phyloP scores from a whole-genome alignment of 441 rosid genomes.

The Jatropha podagrica region DNA sequence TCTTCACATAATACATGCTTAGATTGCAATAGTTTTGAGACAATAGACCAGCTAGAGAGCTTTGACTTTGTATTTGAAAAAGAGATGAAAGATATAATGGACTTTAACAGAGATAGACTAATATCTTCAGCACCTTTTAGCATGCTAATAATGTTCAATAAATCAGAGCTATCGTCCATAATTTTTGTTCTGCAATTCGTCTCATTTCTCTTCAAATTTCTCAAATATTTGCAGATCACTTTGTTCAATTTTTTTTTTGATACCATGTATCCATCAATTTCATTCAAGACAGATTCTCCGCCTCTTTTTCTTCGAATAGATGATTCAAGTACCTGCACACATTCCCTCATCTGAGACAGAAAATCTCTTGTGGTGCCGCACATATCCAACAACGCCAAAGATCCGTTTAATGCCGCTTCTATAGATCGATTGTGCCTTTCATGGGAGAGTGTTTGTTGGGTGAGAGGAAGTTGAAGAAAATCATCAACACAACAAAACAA shows the following conservation, averaged over 20 bases:
- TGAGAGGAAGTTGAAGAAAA: neutral
- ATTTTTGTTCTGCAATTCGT: neutral
- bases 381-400: constrained; percentile 31
- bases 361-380: constrained; percentile 25
- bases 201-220: constrained; percentile 28
- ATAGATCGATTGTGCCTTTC: neutral
- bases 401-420: constrained; percentile 29
- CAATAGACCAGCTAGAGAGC: constrained; percentile 20
- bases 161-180: neutral
- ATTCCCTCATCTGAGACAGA: constrained; percentile 25
- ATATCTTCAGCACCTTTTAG: constrained; percentile 29
- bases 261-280: constrained; percentile 24
- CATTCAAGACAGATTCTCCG: constrained; percentile 8
- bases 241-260: constrained; percentile 31
- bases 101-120: constrained; percentile 25
- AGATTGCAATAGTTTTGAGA: constrained; percentile 36
- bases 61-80: constrained; percentile 25
- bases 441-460: neutral
- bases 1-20: constrained; percentile 10
- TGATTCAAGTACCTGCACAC: constrained; percentile 32
- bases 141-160: neutral
- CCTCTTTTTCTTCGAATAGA: constrained; percentile 32
- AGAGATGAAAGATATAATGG: constrained; percentile 33
- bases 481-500: neutral
- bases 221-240: constrained; percentile 17